Base-by-base conservation (phyloP, 164 flowering plant species). In the Buxus sempervirens region DNA sequence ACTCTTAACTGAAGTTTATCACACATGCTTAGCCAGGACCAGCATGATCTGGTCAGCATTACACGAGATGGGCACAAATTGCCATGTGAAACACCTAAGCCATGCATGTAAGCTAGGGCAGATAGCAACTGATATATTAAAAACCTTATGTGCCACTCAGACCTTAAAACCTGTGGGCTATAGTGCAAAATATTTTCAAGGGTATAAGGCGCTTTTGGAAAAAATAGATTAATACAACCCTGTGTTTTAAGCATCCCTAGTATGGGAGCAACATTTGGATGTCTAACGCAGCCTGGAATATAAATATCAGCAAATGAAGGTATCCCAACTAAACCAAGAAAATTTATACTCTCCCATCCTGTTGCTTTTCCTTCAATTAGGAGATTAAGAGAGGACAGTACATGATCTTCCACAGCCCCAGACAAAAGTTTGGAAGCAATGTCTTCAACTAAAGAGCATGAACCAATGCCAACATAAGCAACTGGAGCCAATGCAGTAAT, bases 111-210 rank as follows among this genome's bases (percentile, higher is more conserved):
- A 64, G 83, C 73, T 14, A 95, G 67, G 15, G 90, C 92, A 25
- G 99, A 95, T 9, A 95, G 86, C 49, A 92, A 55, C 79, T 95
- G 99, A 72, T 92, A 95, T 28, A 87, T 66, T 65, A 95, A 73
- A 79, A 92, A 89, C 63, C 77, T 85, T 64, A 81, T 73, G 64
- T 84, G 84, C 94, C 97, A 90, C 70, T 88, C 88, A 59, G 93
- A 86, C 68, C 77, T 79, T 60, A 95, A 73, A 53, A 87, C 86
- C 54, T 75, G 71, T 22, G 97, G 91, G 78, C 96, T 86, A 71
- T 78, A 95, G 57, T 83, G 85, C 54, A 95, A 82, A 77, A 89
- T 76, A 64, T 69, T 89, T 74, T 90, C 90, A 78, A 95, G 77
- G 21, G 94, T 85, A 73, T 81, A 85, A 60, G 94, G 88, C 48